Evolutionary conservation across 75 land plant species (phyloP), one percentile per base, ranked within the genome.

Genomic region (Pinus taeda): DNA sequence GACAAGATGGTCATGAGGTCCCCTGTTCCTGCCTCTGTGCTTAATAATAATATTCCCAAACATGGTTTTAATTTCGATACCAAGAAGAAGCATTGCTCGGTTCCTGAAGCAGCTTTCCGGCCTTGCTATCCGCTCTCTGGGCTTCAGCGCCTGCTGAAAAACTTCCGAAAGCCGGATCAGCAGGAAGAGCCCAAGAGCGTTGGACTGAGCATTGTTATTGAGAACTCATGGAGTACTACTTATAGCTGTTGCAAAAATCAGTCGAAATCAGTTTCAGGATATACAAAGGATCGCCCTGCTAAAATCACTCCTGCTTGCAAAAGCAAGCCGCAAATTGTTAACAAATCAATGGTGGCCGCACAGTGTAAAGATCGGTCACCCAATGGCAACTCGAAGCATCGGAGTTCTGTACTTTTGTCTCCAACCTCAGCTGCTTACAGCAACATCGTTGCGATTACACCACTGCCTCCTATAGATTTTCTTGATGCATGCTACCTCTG

Each of bases 131-230:
- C 71, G 11, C 71, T 69, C 53, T 69, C 71, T 11, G 71, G 2
- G 33, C 71, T 69, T 45, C 71, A 69, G 22, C n/a, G 49, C 42
- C 3, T 69, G 71, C 45, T 69, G 0, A 20, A 42, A 18, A 69
- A n/a, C 36, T 69, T 37, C 17, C 45, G 71, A 42, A 69, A 69
- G 53, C 24, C 49, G 6, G 49, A 69, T 8, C 20, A n/a, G 18
- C 13, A 12, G 36, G 71, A 69, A 53, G 49, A n/a, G 13, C 37
- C 18, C 49, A 69, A 42, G 3, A 20, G 49, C 45, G 71, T 69
- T 42, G 71, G 71, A 0, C n/a, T 69, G 22, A 69, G 71, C n/a
- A 69, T 69, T 39, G 71, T 69, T 69, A 69, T 69, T 18, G 71
- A 69, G 18, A 39, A 36, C 20, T 69, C n/a, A 3, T 37, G 45